Percentiles rank a stretch among this genome's conserved stretches.
Conservation (phyloP, 2,329 filamentous ascomycete genomes). For the Didymella lethalis region DNA sequence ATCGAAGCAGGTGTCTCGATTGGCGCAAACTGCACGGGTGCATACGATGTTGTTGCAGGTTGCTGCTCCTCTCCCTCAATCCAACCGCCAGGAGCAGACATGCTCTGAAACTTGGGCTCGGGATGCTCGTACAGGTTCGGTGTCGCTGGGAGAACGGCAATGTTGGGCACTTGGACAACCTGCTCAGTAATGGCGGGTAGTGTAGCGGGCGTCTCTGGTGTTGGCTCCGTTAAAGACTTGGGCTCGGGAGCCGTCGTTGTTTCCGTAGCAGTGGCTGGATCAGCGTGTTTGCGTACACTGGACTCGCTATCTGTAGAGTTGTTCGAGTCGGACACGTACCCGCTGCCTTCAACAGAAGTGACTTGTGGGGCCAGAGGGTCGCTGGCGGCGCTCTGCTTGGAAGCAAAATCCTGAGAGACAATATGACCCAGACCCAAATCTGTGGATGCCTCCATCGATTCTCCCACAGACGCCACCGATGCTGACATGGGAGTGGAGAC, state of each 20-base stretch:
- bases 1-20: constrained; percentile 14
- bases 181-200: constrained; percentile 22
- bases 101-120: constrained; percentile 37
- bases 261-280: constrained; percentile 20
- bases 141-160: constrained; percentile 48
- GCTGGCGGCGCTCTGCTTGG: constrained; percentile 52
- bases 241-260: constrained; percentile 34
- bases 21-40: constrained; percentile 12
- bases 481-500: constrained; percentile 48
- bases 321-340: constrained; percentile 68
- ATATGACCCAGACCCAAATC: constrained; percentile 67
- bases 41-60: constrained; percentile 5
- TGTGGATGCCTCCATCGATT: constrained; percentile 61
- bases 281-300: constrained; percentile 23
- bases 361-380: constrained; percentile 76
- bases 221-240: constrained; percentile 37
- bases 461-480: constrained; percentile 45
- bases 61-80: constrained; percentile 40
- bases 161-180: constrained; percentile 39
- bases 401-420: constrained; percentile 62
- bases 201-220: constrained; percentile 22
- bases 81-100: constrained; percentile 41
- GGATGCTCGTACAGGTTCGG: constrained; percentile 41
- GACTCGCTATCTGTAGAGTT: constrained; percentile 28
- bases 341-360: constrained; percentile 71